Percentiles rank a stretch among this genome's conserved stretches.
phyloP scores from a whole-genome alignment of 352 stramenopile genomes.

The Phytophthora nicotianae region DNA sequence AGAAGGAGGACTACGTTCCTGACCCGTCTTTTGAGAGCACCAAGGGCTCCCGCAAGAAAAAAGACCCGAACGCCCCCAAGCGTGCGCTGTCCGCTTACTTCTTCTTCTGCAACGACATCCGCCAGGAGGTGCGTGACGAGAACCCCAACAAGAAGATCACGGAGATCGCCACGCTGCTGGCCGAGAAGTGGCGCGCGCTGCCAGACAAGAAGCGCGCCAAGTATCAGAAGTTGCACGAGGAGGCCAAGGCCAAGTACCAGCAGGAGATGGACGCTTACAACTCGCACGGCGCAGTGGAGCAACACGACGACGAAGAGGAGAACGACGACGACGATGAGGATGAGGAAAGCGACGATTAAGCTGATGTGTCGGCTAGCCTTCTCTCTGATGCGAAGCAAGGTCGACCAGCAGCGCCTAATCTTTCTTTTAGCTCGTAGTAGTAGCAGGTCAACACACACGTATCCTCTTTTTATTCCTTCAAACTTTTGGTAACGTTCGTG shows the following conservation, averaged over 20 bases:
- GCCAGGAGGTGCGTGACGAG: constrained; percentile 88
- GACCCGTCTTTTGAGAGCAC: constrained; percentile 79
- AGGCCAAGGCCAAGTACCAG: constrained; percentile 89
- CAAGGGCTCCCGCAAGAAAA: constrained; percentile 83
- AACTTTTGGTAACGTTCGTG: constrained; percentile 29
- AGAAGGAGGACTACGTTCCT: constrained; percentile 90
- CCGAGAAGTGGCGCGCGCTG: constrained; percentile 87
- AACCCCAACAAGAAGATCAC: constrained; percentile 96
- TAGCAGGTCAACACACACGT: constrained; percentile 27
- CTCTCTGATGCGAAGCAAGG: constrained; percentile 18
- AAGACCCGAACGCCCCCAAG: constrained; percentile 95
- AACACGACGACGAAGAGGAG: constrained; percentile 67
- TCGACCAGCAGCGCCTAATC: constrained; percentile 4
- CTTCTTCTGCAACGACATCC: constrained; percentile 95
- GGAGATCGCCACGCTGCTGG: constrained; percentile 87
- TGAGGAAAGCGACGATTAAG: constrained; percentile 60
- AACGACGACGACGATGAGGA: constrained; percentile 54
- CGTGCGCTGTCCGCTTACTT: constrained; percentile 94
- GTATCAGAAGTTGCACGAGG: constrained; percentile 89
- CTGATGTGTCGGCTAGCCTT: constrained; percentile 1
- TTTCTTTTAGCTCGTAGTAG: constrained; percentile 44
- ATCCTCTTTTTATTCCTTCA: constrained; percentile 44
- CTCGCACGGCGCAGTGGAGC: constrained; percentile 40
- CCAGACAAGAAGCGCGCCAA: constrained; percentile 92
- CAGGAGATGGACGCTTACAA: constrained; percentile 93